Evolutionary conservation across 2,329 filamentous ascomycete species (phyloP), one percentile per base, ranked within the genome.

Genomic region (Cladophialophora immunda): DNA sequence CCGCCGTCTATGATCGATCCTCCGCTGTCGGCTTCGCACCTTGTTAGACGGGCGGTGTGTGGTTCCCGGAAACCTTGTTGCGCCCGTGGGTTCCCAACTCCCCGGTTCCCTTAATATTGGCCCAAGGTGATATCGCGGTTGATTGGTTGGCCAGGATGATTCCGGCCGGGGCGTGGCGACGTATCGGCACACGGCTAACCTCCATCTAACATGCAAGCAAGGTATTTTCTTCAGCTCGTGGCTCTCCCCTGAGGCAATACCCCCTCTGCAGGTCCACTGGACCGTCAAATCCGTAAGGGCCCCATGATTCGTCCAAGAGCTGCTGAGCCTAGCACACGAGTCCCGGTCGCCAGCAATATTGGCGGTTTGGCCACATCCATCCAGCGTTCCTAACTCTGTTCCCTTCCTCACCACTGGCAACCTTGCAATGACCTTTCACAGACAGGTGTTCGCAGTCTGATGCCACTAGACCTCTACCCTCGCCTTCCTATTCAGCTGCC

Each of bases 351-450:
- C 17, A 45, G 32, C 53, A 22, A 25, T 58, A 61, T 63, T 67
- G 64, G 63, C 68, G 59, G 62, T 58, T 61, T 64, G 68, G 63
- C 63, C 68, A 68, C 68, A 55, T 66, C 68, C 59, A 66, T 64
- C 56, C 65, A 57, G 55, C 45, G 47, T 54, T 41, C 36, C 54
- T 53, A 50, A 54, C 52, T 58, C 30, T 54, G 45, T 59, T 58
- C 50, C 65, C 65, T 60, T 36, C 55, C 30, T 62, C 15, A 56
- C 30, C 27, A 52, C 32, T 53, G 32, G 55, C 52, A 34, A 45
- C 62, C 45, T 62, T 65, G 65, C 61, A 50, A 41, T 47, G 41
- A 27, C 32, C 41, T 47, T 38, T 57, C 22, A 17, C 25, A 38
- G 25, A 50, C 38, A 58, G 47, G 32, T 61, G 68, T 55, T 66